phyloP scores from a whole-genome alignment of 257 asterid genomes.

The Nicotiana tabacum region DNA sequence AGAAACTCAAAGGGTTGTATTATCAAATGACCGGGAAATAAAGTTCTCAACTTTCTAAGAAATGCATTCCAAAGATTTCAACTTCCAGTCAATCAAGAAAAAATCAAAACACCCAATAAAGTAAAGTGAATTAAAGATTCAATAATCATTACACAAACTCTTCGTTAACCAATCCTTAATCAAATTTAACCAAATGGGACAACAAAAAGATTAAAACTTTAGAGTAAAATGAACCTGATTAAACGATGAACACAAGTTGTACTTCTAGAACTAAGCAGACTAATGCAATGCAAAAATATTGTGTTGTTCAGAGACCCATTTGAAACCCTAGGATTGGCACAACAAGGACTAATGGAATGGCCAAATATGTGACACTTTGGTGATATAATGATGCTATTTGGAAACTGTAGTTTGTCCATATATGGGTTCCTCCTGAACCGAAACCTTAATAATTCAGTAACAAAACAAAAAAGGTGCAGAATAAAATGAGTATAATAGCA shows the following conservation, averaged over 20 bases:
- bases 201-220: neutral
- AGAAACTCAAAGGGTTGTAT: neutral
- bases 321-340: conserved; percentile 19
- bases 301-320: conserved; percentile 26
- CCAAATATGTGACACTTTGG: neutral
- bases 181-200: neutral
- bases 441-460: neutral
- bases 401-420: neutral
- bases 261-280: neutral
- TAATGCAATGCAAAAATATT: conserved; percentile 15
- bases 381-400: neutral
- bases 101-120: neutral
- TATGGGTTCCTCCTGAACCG: neutral
- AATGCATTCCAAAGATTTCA: neutral
- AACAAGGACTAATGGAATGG: neutral
- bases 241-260: conserved; percentile 18
- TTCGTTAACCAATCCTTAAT: neutral
- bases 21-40: neutral
- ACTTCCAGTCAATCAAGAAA: neutral
- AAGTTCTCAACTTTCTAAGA: neutral
- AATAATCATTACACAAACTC: neutral
- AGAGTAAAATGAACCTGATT: conserved; percentile 41
- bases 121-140: neutral
- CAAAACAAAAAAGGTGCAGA: neutral
- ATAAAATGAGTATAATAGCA: neutral